Conservation (phyloP, 2,329 filamentous ascomycete species). For the Chlorencoelia australis region DNA sequence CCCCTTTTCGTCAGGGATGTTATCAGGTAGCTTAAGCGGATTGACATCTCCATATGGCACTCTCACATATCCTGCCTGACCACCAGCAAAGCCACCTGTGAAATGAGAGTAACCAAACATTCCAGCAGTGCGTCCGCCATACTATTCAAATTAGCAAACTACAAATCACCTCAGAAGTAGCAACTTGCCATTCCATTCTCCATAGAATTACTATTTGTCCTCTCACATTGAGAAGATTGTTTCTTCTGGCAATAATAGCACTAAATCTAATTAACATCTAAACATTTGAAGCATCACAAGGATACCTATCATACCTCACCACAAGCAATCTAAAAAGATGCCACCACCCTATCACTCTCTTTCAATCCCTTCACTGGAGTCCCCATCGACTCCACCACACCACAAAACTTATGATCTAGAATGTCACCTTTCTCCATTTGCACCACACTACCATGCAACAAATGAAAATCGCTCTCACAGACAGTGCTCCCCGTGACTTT, state of each 20-base stretch:
- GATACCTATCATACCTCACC: slow-evolving; percentile 35
- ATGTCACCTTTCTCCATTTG: slow-evolving; percentile 42
- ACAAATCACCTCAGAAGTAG: not conserved
- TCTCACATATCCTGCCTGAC: slow-evolving; percentile 78
- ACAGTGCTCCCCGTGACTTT: slow-evolving; percentile 48
- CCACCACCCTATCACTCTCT: slow-evolving; percentile 63
- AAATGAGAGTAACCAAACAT: slow-evolving; percentile 70
- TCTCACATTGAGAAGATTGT: slow-evolving; percentile 69
- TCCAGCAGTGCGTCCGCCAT: slow-evolving; percentile 65
- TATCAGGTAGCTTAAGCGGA: slow-evolving; percentile 65
- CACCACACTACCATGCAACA: slow-evolving; percentile 31
- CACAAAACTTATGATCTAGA: slow-evolving; percentile 44
- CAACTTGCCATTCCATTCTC: slow-evolving; percentile 49
- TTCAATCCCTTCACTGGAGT: slow-evolving; percentile 42
- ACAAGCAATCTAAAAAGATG: slow-evolving; percentile 76
- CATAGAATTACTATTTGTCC: slow-evolving; percentile 64
- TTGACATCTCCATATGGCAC: slow-evolving; percentile 77
- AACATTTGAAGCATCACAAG: not conserved
- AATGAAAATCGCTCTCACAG: slow-evolving; percentile 30
- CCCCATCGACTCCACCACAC: slow-evolving; percentile 39
- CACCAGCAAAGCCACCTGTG: slow-evolving; percentile 77
- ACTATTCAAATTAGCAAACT: slow-evolving; percentile 29
- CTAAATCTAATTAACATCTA: slow-evolving; percentile 7
- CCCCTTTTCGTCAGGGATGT: slow-evolving; percentile 71
- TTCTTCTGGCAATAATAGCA: slow-evolving; percentile 76